Conservation (phyloP, 2,329 filamentous ascomycete genomes). For the Lachnellula occidentalis region DNA sequence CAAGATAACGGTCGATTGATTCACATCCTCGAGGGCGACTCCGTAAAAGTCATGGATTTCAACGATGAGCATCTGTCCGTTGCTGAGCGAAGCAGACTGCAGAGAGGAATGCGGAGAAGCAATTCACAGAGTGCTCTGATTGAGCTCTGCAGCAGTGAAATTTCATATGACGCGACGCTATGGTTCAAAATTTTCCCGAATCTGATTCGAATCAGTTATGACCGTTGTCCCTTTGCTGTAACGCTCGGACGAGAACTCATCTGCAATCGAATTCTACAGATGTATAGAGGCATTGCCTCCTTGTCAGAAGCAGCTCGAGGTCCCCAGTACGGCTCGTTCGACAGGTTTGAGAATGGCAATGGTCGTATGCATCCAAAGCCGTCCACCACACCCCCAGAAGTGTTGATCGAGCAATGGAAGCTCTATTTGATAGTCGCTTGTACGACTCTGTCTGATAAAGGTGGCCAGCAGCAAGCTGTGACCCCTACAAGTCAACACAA, state of each 20-base stretch:
- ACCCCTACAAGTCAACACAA: slow-evolving; percentile 61
- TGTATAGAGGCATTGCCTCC: slow-evolving; percentile 78
- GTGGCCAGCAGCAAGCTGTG: slow-evolving; percentile 54
- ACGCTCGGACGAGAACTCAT: slow-evolving; percentile 87
- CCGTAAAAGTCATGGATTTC: slow-evolving; percentile 81
- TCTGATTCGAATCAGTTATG: slow-evolving; percentile 81
- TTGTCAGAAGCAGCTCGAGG: slow-evolving; percentile 70
- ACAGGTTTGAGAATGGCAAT: slow-evolving; percentile 46
- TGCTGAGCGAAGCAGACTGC: slow-evolving; percentile 84
- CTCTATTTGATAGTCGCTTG: slow-evolving; percentile 95
- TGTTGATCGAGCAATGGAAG: slow-evolving; percentile 96
- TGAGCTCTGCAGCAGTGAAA: slow-evolving; percentile 91
- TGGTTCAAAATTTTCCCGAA: slow-evolving; percentile 99
- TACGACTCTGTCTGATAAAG: slow-evolving; percentile 83
- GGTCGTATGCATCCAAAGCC: slow-evolving; percentile 41
- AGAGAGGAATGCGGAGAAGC: slow-evolving; percentile 81
- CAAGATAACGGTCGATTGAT: slow-evolving; percentile 74
- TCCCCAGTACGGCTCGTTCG: slow-evolving; percentile 52
- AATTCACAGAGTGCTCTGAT: slow-evolving; percentile 82
- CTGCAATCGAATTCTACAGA: slow-evolving; percentile 85
- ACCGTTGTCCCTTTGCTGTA: slow-evolving; percentile 86
- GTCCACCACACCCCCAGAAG: slow-evolving; percentile 71
- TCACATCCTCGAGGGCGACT: slow-evolving; percentile 85
- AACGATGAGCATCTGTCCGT: slow-evolving; percentile 88
- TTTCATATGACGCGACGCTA: slow-evolving; percentile 87